Percentiles rank a stretch among this genome's conserved stretches.
Evolutionary conservation across 2,329 filamentous ascomycete genomes (phyloP).

Genomic region (Purpureocillium takamizusanense): DNA sequence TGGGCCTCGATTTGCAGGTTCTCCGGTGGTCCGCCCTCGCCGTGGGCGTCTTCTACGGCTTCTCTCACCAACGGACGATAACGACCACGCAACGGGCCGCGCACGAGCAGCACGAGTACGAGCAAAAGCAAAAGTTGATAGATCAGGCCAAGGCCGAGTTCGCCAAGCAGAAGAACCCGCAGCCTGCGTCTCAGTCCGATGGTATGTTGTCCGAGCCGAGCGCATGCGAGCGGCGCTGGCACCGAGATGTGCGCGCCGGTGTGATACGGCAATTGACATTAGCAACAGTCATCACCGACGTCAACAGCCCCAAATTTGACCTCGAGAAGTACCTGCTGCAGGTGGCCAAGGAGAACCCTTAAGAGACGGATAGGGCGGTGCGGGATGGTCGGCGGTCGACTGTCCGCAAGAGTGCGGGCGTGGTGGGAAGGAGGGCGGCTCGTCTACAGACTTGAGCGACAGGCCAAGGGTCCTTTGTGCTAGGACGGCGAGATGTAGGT

Average conservation of each 20-base stretch:
- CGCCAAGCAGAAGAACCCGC: conserved; percentile 60
- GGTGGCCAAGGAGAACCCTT: conserved; percentile 45
- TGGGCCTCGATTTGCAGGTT: conserved; percentile 51
- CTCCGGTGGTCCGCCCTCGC: conserved; percentile 93
- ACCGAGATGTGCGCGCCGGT: too few relatives aligned
- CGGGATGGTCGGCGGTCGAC: not conserved
- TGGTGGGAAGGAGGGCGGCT: not conserved
- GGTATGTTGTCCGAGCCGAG: conserved; percentile 14
- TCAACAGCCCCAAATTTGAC: conserved; percentile 83
- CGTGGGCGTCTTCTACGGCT: conserved; percentile 87
- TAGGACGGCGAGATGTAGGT: conserved; percentile 17
- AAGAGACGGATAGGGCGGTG: conserved; percentile 11
- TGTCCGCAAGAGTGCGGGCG: not conserved
- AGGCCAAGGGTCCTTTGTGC: conserved; percentile 1
- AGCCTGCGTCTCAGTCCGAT: conserved; percentile 22
- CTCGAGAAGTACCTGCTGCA: conserved; percentile 74
- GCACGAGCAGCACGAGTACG: conserved; percentile 71
- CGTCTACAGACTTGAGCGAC: conserved; percentile 2
- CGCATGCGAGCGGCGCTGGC: too few relatives aligned
- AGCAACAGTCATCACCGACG: conserved; percentile 41
- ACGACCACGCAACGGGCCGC: conserved; percentile 60
- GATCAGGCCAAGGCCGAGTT: conserved; percentile 87
- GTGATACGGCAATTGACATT: conserved; percentile 9
- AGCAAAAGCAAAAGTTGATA: conserved; percentile 88
- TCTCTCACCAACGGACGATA: conserved; percentile 85